Conservation (phyloP, 768 basidiomycete genomes). For the Pleurotus citrinopileatus region DNA sequence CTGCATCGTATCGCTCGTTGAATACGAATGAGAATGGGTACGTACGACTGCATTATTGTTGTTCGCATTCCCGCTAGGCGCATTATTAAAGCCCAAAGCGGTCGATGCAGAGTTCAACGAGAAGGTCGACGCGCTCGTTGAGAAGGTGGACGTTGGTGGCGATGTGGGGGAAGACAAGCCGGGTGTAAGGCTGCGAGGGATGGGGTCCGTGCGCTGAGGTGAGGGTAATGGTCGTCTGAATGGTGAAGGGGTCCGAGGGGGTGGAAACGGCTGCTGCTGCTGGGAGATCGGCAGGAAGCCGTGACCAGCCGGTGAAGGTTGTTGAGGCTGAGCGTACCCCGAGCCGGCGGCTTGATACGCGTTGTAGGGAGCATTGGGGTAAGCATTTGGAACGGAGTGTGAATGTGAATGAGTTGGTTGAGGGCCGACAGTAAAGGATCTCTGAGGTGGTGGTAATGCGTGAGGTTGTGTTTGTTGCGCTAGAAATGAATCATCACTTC, state of each 20-base stretch:
- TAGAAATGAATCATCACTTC: not conserved
- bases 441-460: not conserved
- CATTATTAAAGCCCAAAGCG: not conserved
- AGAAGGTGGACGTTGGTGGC: slow-evolving; percentile 3
- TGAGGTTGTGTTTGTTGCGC: not conserved
- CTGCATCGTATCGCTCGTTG: slow-evolving; percentile 4
- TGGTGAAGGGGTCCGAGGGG: not conserved
- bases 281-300: not conserved
- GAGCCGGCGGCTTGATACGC: not conserved
- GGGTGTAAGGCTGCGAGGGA: slow-evolving; percentile 8
- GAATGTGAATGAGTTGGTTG: slow-evolving; percentile 2
- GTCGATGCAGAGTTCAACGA: not conserved
- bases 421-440: slow-evolving; percentile 4
- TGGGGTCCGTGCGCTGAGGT: slow-evolving; percentile 1
- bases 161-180: slow-evolving; percentile 4
- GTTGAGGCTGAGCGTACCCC: not conserved
- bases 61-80: not conserved
- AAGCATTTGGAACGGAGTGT: slow-evolving; percentile 3
- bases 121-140: not conserved
- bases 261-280: not conserved
- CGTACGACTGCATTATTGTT: not conserved
- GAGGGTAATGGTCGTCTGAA: slow-evolving; percentile 1
- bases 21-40: slow-evolving; percentile 8
- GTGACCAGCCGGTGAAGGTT: not conserved
- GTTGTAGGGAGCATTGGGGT: slow-evolving; percentile 4